phyloP scores from a whole-genome alignment of 768 basidiomycete species.

The Jaapia argillacea region DNA sequence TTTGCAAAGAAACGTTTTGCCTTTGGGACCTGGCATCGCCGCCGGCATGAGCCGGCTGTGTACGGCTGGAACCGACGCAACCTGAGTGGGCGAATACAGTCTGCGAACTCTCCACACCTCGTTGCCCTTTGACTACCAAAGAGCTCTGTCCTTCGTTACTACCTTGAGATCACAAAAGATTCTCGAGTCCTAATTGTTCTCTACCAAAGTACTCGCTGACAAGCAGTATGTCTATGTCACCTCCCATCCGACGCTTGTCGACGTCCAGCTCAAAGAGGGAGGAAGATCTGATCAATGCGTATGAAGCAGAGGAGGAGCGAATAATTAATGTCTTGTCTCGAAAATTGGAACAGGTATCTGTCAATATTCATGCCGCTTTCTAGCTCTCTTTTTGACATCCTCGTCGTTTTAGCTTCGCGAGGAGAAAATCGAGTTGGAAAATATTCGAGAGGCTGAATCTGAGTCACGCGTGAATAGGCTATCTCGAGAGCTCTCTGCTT shows the following conservation, averaged over 20 bases:
- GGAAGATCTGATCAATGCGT: constrained; percentile 79
- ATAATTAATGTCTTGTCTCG: constrained; percentile 77
- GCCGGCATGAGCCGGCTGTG: no score
- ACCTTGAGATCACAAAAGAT: no score
- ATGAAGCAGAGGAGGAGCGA: constrained; percentile 85
- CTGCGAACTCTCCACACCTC: no score
- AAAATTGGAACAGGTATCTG: constrained; percentile 70
- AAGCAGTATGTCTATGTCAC: constrained; percentile 35
- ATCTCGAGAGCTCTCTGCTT: constrained; percentile 55
- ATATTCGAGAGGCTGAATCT: constrained; percentile 76
- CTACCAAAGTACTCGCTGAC: no score
- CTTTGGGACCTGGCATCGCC: no score
- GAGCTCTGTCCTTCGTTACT: no score
- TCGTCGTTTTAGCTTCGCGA: constrained; percentile 51
- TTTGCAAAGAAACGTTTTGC: no score
- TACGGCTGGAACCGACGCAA: no score
- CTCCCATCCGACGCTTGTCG: constrained; percentile 50
- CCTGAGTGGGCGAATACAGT: no score
- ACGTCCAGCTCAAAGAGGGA: constrained; percentile 44
- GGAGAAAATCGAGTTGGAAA: constrained; percentile 79
- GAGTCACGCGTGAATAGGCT: constrained; percentile 76
- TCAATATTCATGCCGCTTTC: neutral
- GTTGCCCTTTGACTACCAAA: no score
- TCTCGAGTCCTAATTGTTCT: no score
- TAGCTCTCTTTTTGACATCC: constrained; percentile 2